Evolutionary conservation across 192 early-diverging fungal species (phyloP), one percentile per base, ranked within the genome.

Genomic region (Umbelopsis isabellina): DNA sequence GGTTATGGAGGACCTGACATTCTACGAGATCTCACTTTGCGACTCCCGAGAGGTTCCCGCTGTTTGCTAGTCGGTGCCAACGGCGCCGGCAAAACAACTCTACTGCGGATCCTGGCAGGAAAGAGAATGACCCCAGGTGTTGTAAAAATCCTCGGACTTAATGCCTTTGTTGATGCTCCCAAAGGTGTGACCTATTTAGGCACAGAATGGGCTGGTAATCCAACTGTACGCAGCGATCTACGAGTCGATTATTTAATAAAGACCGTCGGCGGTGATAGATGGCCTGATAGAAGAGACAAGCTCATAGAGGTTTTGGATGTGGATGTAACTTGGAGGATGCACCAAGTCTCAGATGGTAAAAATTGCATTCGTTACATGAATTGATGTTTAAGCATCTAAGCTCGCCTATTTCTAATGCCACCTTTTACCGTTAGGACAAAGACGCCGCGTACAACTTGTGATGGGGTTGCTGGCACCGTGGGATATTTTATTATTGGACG

Each of bases 201-300:
- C 18, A 92, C 92, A 33, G 91, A 93, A 78, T 93, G 92, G 92
- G 88, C 90, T 2, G 79, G 80, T 45, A 93, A 93, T 69, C 89
- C 91, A 0, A 73, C 91, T 58, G 88, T 92, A 20, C 69, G 85
- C n/a, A 68, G 89, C 7, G 92, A 93, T 67, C 71, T 93, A 4
- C 73, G 82, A 18, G 92, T 93, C 2, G 82, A 85, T 12, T 82
- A 85, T 46, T 74, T 93, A 33, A 72, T 93, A 45, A 83, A 88
- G 55, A 86, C 87, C 2, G 79, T 89, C 68, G 89, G 89, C 46
- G 88, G 87, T 27, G 77, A 86, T 46, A 65, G 82, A 49, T 79
- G 90, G 76, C 83, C 75, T 0, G 90, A 93, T 44, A 75, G 92
- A 41, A 68, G 75, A 48, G 82, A 84, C 15, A 52, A 79, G 49